phyloP scores from a whole-genome alignment of 306 rosid species.

The Vigna reflexopilosa region DNA sequence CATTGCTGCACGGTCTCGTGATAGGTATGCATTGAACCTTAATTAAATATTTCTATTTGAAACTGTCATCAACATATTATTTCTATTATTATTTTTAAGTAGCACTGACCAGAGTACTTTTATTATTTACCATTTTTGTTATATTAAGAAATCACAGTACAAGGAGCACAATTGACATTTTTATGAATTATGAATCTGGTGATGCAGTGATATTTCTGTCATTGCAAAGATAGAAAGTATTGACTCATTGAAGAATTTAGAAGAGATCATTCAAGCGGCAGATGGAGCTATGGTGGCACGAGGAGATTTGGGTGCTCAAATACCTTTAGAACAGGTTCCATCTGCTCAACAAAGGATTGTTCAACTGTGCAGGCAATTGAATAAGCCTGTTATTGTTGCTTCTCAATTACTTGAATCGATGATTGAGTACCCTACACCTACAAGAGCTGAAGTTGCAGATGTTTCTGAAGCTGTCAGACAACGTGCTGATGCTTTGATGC shows the following conservation, averaged over 20 bases:
- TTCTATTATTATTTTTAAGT: conserved; percentile 17
- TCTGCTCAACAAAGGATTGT: conserved; percentile 93
- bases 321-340: conserved; percentile 97
- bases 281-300: conserved; percentile 99
- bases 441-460: conserved; percentile 99
- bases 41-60: background rate
- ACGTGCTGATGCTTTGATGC: conserved; percentile 99
- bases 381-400: conserved; percentile 98
- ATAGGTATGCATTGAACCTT: conserved; percentile 56
- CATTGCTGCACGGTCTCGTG: conserved; percentile 90
- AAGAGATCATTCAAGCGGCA: conserved; percentile 87
- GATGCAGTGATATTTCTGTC: conserved; percentile 78
- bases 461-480: conserved; percentile 99
- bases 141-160: conserved; percentile 10
- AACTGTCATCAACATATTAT: background rate
- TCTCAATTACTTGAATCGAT: conserved; percentile 98
- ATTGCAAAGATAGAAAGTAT: conserved; percentile 97
- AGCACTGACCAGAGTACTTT: background rate
- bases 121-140: conserved; percentile 5
- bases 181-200: conserved; percentile 39
- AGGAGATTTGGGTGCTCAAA: conserved; percentile 98
- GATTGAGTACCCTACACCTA: conserved; percentile 99
- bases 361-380: conserved; percentile 91
- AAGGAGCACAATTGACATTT: background rate
- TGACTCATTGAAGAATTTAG: conserved; percentile 95